A percentile compares a stretch with the other conserved stretches of the same genome.
Conservation (phyloP, 2,329 filamentous ascomycete genomes). For the Ophiostoma himal-ulmi region DNA sequence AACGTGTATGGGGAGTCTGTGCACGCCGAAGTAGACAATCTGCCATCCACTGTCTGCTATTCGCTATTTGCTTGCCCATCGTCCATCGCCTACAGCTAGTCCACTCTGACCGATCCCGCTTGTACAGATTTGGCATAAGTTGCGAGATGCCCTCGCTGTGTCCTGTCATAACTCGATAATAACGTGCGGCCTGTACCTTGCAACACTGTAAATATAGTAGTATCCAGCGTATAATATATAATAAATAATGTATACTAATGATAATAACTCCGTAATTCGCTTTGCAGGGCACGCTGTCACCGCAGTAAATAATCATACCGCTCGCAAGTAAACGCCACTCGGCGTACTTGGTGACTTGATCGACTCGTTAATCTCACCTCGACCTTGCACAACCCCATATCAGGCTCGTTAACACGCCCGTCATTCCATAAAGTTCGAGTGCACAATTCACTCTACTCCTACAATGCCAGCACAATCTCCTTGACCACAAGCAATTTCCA, state of each 20-base stretch:
- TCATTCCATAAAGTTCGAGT: too few relatives aligned
- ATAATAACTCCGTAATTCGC: not conserved
- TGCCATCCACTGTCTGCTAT: not conserved
- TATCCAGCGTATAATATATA: too few relatives aligned
- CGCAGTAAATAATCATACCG: not conserved
- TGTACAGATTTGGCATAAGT: not conserved
- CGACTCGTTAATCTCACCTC: constrained; percentile 10
- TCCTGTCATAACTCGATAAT: not conserved
- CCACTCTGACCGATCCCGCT: constrained; percentile 3
- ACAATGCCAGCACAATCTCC: too few relatives aligned
- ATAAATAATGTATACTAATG: too few relatives aligned
- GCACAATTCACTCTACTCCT: too few relatives aligned
- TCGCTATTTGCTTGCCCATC: not conserved
- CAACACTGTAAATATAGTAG: too few relatives aligned
- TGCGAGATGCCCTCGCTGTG: not conserved
- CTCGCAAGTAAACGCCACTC: not conserved
- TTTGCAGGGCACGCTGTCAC: not conserved
- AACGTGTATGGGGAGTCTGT: constrained; percentile 14
- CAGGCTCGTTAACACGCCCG: not conserved
- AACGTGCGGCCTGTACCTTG: too few relatives aligned
- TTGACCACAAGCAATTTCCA: not conserved
- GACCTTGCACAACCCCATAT: not conserved
- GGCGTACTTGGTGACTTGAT: not conserved
- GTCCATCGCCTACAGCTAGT: not conserved
- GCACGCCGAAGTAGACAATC: constrained; percentile 1